Conservation (phyloP, 192 early-diverging fungal species). For the Helicostylum pulchrum region DNA sequence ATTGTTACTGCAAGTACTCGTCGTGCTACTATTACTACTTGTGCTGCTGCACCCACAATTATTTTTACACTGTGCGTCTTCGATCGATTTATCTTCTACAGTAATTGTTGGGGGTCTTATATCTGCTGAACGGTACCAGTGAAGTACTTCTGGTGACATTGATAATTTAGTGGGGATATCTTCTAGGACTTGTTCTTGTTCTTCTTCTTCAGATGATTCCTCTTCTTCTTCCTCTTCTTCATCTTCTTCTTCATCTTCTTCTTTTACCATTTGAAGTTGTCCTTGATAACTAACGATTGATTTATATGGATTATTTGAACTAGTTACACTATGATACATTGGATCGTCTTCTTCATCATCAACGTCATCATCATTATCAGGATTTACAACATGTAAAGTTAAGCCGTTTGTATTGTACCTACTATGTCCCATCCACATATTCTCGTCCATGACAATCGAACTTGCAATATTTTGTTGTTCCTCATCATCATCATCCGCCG, state of each 20-base stretch:
- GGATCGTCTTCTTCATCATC: not conserved
- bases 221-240: not conserved
- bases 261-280: conserved; percentile 4
- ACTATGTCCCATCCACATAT: conserved; percentile 22
- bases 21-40: not conserved
- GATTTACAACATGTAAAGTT: conserved; percentile 16
- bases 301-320: conserved; percentile 12
- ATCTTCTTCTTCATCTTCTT: conserved; percentile 4
- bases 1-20: not conserved
- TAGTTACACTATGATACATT: conserved; percentile 5
- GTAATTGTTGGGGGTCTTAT: no score
- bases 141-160: conserved; percentile 6
- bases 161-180: not conserved
- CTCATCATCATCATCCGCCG: not conserved
- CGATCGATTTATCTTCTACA: not conserved
- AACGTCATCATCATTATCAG: not conserved
- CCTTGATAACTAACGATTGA: not conserved
- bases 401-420: conserved; percentile 1
- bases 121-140: conserved; percentile 14
- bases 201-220: not conserved
- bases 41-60: not conserved
- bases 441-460: conserved; percentile 17
- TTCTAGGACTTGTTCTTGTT: not conserved
- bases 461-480: not conserved
- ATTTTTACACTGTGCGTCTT: no score